Evolutionary conservation across 768 basidiomycete genomes (phyloP).

Genomic region (Mrakia blollopis): DNA sequence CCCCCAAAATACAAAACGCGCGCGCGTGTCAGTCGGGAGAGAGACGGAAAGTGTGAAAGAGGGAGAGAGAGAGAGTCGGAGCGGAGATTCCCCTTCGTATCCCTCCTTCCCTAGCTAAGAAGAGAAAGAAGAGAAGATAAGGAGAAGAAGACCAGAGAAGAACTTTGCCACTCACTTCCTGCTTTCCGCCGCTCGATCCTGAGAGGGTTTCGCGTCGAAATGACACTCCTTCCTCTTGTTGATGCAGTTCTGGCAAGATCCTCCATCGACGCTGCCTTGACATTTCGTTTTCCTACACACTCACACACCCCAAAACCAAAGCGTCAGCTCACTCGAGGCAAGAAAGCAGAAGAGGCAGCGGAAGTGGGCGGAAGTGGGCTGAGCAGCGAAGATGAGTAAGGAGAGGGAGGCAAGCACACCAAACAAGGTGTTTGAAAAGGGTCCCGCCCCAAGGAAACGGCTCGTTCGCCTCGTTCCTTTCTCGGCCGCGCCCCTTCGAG

Average conservation of each 20-base stretch:
- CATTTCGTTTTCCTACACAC: not conserved
- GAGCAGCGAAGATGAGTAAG: not conserved
- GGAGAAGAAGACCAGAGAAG: not conserved
- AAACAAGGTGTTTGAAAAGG: not conserved
- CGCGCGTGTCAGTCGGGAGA: not conserved
- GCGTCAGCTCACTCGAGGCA: not conserved
- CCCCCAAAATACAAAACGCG: not conserved
- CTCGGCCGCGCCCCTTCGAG: conserved; percentile 8
- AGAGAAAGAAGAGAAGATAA: not conserved
- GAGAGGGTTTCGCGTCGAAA: conserved; percentile 8
- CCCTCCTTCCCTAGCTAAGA: not conserved
- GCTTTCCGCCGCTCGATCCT: conserved; percentile 2
- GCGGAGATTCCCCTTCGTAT: too few species aligned
- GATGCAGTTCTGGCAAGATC: conserved; percentile 4
- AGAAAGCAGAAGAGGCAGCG: not conserved
- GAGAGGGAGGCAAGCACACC: not conserved
- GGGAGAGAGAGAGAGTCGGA: not conserved
- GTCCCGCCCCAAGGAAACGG: not conserved
- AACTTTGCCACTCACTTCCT: not conserved
- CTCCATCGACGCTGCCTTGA: conserved; percentile 1
- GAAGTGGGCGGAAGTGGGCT: not conserved
- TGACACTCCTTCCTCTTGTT: not conserved
- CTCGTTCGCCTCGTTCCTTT: too few species aligned
- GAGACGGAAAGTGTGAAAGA: not conserved
- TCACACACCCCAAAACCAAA: not conserved